Evolutionary conservation across 768 basidiomycete genomes (phyloP).

Genomic region (Mycena capillaripes): DNA sequence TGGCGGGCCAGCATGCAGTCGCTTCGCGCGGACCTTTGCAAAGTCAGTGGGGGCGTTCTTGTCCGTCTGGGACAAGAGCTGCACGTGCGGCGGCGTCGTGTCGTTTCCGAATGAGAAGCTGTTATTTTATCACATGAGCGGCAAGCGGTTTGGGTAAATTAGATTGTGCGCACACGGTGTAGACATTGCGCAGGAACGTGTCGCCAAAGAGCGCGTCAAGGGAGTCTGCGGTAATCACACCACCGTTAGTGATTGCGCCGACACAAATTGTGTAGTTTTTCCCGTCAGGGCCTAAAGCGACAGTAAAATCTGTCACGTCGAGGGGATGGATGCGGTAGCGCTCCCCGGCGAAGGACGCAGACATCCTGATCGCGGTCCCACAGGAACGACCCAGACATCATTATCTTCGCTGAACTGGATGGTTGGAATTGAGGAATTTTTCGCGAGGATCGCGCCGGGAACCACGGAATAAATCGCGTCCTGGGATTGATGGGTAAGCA

Average conservation of each 20-base stretch:
- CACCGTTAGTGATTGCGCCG: constrained; percentile 2
- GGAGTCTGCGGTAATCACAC: neutral
- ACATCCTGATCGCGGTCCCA: neutral
- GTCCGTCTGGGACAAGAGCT: neutral
- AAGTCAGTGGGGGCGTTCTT: neutral
- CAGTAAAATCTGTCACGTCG: neutral
- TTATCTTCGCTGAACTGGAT: neutral
- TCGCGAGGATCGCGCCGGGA: constrained; percentile 3
- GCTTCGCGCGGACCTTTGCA: neutral
- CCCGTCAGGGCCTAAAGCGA: neutral
- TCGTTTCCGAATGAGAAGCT: neutral
- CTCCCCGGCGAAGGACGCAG: neutral
- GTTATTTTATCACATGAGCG: neutral
- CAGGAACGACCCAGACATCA: constrained; percentile 15
- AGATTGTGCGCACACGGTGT: neutral
- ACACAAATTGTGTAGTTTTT: constrained; percentile 9
- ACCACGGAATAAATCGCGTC: neutral
- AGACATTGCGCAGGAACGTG: constrained; percentile 19
- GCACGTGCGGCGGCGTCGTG: neutral
- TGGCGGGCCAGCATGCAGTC: neutral
- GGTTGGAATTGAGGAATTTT: neutral
- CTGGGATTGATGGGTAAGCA: no score
- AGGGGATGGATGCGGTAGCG: constrained; percentile 3
- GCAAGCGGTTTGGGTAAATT: neutral
- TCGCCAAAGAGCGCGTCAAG: constrained; percentile 4